Conservation (phyloP, 495 filamentous ascomycete genomes). For the Penicillium alfredii region DNA sequence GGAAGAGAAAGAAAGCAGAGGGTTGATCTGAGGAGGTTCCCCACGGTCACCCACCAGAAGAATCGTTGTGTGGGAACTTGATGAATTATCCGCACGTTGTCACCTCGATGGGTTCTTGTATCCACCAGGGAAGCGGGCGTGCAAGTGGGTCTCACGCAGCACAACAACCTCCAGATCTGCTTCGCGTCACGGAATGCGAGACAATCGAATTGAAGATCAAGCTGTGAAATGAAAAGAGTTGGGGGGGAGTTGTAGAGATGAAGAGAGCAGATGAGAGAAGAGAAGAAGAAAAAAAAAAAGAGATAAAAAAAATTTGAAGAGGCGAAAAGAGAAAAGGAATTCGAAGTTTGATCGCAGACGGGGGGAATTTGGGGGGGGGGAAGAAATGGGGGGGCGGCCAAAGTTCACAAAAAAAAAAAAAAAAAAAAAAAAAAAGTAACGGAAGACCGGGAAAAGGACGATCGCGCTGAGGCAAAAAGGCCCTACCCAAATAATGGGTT, state of each 20-base stretch:
- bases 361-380: conserved; percentile 15
- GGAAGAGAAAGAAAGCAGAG: conserved; percentile 31
- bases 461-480: conserved; percentile 1
- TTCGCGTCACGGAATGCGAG: conserved; percentile 35
- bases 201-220: too few relatives aligned
- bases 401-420: conserved; percentile 13
- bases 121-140: conserved; percentile 43
- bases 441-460: conserved; percentile 5
- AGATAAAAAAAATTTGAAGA: conserved; percentile 16
- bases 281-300: conserved; percentile 15
- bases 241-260: conserved; percentile 1
- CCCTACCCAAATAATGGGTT: too few relatives aligned
- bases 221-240: too few relatives aligned
- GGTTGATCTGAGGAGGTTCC: conserved; percentile 41
- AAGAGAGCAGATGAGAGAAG: conserved; percentile 13
- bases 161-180: conserved; percentile 38
- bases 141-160: conserved; percentile 39
- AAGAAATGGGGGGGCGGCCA: conserved; percentile 32
- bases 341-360: conserved; percentile 9
- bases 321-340: conserved; percentile 19
- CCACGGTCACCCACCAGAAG: conserved; percentile 43
- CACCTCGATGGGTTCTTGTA: conserved; percentile 39
- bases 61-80: conserved; percentile 38
- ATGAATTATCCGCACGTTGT: conserved; percentile 45
- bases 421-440: conserved; percentile 10